Evolutionary conservation across 2,329 filamentous ascomycete genomes (phyloP).

Genomic region (Ophiostoma sp.): DNA sequence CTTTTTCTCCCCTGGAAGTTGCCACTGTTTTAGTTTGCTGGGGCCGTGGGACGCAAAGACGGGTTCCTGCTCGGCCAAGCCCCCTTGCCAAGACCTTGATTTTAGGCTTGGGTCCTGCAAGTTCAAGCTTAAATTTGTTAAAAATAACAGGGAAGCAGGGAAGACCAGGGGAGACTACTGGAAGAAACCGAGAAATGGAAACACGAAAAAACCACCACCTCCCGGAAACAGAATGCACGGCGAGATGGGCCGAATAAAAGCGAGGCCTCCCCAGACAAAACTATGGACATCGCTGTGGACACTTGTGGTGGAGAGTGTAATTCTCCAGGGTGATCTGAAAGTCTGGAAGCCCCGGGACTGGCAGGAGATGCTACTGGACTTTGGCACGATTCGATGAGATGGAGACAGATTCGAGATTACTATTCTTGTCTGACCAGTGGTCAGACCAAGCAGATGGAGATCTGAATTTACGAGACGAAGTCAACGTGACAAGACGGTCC

Average conservation of each 20-base stretch:
- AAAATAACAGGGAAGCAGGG: neutral
- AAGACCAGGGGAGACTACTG: neutral
- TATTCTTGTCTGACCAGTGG: neutral
- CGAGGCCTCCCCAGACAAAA: neutral
- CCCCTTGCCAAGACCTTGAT: constrained; percentile 20
- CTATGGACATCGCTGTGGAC: neutral
- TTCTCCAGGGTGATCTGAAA: neutral
- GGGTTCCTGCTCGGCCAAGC: constrained; percentile 9
- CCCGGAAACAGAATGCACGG: neutral
- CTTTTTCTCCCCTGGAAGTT: neutral
- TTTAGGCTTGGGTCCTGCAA: neutral
- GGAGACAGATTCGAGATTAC: neutral
- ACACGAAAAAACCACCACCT: neutral
- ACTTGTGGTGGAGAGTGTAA: neutral
- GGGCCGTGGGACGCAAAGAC: neutral
- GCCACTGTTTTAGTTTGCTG: constrained; percentile 13
- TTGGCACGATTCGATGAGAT: neutral
- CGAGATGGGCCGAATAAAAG: neutral
- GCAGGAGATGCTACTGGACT: neutral
- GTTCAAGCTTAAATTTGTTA: constrained; percentile 9
- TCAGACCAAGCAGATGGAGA: neutral
- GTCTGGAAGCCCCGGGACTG: neutral
- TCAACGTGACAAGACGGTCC: no score
- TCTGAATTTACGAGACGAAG: neutral
- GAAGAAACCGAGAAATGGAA: neutral